Evolutionary conservation across 164 flowering plant genomes (phyloP).

Genomic region (Aristolochia fimbriata): DNA sequence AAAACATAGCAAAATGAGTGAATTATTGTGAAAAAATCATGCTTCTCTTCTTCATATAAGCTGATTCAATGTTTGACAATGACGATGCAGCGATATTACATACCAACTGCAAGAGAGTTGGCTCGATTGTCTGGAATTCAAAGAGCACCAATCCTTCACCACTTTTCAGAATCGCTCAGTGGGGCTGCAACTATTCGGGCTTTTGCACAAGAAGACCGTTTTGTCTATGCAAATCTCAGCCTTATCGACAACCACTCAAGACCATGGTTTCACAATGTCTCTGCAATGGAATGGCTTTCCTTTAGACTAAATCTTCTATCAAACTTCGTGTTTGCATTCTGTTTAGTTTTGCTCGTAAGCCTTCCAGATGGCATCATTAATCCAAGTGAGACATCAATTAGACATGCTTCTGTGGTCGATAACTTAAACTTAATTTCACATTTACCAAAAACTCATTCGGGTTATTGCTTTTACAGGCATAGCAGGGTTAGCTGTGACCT

Average conservation of each 20-base stretch:
- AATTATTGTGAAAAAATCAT: neutral
- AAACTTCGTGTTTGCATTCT: slow-evolving; percentile 81
- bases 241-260: slow-evolving; percentile 67
- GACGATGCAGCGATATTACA: slow-evolving; percentile 59
- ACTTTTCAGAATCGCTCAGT: slow-evolving; percentile 81
- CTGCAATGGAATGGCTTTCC: slow-evolving; percentile 97
- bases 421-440: neutral
- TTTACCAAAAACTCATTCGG: slow-evolving; percentile 4
- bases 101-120: slow-evolving; percentile 87
- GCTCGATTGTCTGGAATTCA: slow-evolving; percentile 75
- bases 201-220: slow-evolving; percentile 63
- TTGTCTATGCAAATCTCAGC: slow-evolving; percentile 36
- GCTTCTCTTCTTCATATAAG: neutral
- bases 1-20: too few species aligned
- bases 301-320: slow-evolving; percentile 73
- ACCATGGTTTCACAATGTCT: slow-evolving; percentile 88
- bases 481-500: slow-evolving; percentile 95
- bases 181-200: slow-evolving; percentile 92
- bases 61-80: too few species aligned
- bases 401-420: neutral
- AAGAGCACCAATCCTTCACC: slow-evolving; percentile 88
- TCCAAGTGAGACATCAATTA: slow-evolving; percentile 60
- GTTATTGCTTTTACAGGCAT: slow-evolving; percentile 45
- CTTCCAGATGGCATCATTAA: slow-evolving; percentile 86
- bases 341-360: slow-evolving; percentile 68